Conservation (phyloP, 2,329 filamentous ascomycete genomes). For the Fusarium avenaceum region DNA sequence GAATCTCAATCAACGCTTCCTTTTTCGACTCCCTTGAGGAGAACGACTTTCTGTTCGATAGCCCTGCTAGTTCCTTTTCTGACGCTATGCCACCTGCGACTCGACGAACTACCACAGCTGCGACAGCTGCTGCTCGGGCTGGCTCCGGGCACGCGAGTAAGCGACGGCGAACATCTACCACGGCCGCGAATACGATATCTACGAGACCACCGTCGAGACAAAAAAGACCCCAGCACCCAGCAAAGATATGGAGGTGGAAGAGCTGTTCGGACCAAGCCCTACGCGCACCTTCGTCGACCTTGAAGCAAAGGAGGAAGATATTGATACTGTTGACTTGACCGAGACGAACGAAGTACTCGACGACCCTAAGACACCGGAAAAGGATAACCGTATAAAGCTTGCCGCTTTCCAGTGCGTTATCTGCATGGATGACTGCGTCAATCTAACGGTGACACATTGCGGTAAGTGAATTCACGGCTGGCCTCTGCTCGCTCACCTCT, state of each 20-base stretch:
- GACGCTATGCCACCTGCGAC: conserved; percentile 49
- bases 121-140: conserved; percentile 22
- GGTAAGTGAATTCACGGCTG: conserved; percentile 63
- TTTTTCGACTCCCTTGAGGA: conserved; percentile 51
- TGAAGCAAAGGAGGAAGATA: conserved; percentile 41
- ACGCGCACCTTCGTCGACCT: conserved; percentile 22
- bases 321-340: conserved; percentile 54
- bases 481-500: not conserved
- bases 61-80: conserved; percentile 49
- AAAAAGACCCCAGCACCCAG: conserved; percentile 16
- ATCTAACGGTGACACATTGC: conserved; percentile 74
- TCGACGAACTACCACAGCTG: conserved; percentile 36
- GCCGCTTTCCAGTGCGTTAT: conserved; percentile 74
- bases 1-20: conserved; percentile 48
- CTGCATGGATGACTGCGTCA: conserved; percentile 73
- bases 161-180: conserved; percentile 45
- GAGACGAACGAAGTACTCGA: conserved; percentile 61
- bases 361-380: conserved; percentile 60
- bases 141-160: conserved; percentile 43
- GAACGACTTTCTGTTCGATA: conserved; percentile 44
- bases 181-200: conserved; percentile 8
- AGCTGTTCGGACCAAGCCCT: conserved; percentile 49
- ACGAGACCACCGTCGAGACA: conserved; percentile 25
- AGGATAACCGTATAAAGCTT: conserved; percentile 66
- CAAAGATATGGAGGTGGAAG: conserved; percentile 44